Evolutionary conservation across 352 stramenopile species (phyloP), one percentile per base, ranked within the genome.

Genomic region (Pythium grandisporangium): DNA sequence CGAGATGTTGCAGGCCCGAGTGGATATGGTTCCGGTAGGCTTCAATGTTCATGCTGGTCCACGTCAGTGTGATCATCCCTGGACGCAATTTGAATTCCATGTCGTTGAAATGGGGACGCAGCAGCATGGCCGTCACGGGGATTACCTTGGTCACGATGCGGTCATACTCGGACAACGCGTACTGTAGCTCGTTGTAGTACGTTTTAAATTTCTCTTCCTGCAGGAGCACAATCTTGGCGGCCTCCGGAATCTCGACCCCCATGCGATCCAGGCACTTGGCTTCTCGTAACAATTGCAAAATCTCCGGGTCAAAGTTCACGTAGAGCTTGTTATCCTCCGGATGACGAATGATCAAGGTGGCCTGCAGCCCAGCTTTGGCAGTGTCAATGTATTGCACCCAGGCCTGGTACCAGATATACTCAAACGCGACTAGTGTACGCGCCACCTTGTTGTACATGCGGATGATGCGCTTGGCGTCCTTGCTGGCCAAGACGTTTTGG

Each of bases 401-500:
- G 14, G 96, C 96, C 49, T 99, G 95, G 53, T 98, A 98, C 96
- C 95, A 99, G 27, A 98, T 96, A 68, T 98, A 98, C 65, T 99
- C 96, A 55, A 99, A 99, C 14, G 89, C 93, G 6, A 99, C 95
- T 16, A 99, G 76, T 11, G 96, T 98, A 11, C 94, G 71, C 21
- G 96, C 96, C 13, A 99, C 91, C 51, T 98, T 99, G 70, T 99
- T 99, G 78, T 99, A 99, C 78, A 98, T 98, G 43, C 97, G 97
- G 52, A 99, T 98, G 53, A 99, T 98, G 1, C 93, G 88, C 55
- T 97, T 97, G 13, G 93, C 94, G 52, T 98, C 95, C 61, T 98
- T 98, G 34, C 84, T 96, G 1, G 91, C 90, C 16, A 99, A 63
- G 2, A 99, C 94, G 36, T 96, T 98, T 61, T 98, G 92, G 48